Conservation (phyloP, 2,329 filamentous ascomycete genomes). For the Cercospora zeae-maydis region DNA sequence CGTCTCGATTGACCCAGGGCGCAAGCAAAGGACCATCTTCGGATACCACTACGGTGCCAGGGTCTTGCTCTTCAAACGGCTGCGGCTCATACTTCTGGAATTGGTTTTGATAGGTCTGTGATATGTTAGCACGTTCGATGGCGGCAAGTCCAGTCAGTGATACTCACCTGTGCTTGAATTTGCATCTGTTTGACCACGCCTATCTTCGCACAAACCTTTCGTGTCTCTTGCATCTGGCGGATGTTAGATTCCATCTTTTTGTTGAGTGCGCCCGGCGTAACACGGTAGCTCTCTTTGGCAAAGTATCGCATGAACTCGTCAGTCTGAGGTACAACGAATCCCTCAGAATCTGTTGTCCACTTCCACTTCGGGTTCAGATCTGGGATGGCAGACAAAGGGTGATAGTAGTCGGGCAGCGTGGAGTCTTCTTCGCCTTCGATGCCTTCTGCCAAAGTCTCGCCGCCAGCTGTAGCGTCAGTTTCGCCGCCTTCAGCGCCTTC, state of each 20-base stretch:
- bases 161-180: constrained; percentile 65
- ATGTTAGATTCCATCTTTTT: constrained; percentile 87
- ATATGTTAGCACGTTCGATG: constrained; percentile 21
- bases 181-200: constrained; percentile 99
- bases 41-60: constrained; percentile 82
- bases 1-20: constrained; percentile 73
- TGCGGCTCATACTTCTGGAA: constrained; percentile 94
- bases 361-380: constrained; percentile 73
- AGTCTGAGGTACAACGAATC: constrained; percentile 80
- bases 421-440: constrained; percentile 77
- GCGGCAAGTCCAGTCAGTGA: constrained; percentile 39
- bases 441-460: constrained; percentile 86
- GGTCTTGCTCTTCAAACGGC: constrained; percentile 81
- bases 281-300: constrained; percentile 68
- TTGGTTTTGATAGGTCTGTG: constrained; percentile 90
- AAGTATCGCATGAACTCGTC: constrained; percentile 80
- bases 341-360: constrained; percentile 88
- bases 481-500: constrained; percentile 47
- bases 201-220: constrained; percentile 94
- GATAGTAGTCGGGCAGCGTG: constrained; percentile 91
- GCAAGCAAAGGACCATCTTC: constrained; percentile 88
- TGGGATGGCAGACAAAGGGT: constrained; percentile 78
- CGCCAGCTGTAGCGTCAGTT: constrained; percentile 46
- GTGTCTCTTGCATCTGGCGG: constrained; percentile 90
- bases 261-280: constrained; percentile 69